phyloP scores from a whole-genome alignment of 371 early-diverging fungal species.

The Mortierella sp. region DNA sequence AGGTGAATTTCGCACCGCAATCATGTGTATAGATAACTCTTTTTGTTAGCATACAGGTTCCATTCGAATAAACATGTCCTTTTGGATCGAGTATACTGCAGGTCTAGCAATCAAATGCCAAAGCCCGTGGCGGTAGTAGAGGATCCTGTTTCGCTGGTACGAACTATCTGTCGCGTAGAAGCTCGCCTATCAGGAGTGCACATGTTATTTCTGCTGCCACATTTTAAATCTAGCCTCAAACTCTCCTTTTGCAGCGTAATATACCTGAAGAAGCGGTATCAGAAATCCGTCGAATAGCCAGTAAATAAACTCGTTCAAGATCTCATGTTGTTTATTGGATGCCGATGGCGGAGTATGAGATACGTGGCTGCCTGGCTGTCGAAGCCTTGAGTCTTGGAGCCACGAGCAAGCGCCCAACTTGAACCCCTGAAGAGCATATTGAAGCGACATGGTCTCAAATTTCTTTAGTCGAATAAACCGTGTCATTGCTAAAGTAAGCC shows the following conservation, averaged over 20 bases:
- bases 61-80: conserved; percentile 59
- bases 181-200: conserved; percentile 55
- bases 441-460: conserved; percentile 71
- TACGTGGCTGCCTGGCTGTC: conserved; percentile 6
- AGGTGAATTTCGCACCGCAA: too few relatives aligned
- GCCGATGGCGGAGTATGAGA: conserved; percentile 57
- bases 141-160: conserved; percentile 63
- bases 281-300: conserved; percentile 78
- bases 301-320: conserved; percentile 67
- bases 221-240: neutral
- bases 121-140: conserved; percentile 84
- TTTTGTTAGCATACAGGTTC: conserved; percentile 23
- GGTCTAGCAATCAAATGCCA: conserved; percentile 71
- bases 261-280: conserved; percentile 67
- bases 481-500: conserved; percentile 55
- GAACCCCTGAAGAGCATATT: conserved; percentile 70
- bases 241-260: neutral
- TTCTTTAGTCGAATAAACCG: conserved; percentile 65
- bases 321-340: conserved; percentile 60
- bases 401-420: conserved; percentile 58
- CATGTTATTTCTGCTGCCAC: neutral
- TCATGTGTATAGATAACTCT: neutral
- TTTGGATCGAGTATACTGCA: conserved; percentile 57
- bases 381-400: conserved; percentile 54
- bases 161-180: conserved; percentile 86